These are phyloP conservation scores for Brassica rapa DNA, from an alignment of 345 rosid species.

Conservation along the genomic window DNA sequence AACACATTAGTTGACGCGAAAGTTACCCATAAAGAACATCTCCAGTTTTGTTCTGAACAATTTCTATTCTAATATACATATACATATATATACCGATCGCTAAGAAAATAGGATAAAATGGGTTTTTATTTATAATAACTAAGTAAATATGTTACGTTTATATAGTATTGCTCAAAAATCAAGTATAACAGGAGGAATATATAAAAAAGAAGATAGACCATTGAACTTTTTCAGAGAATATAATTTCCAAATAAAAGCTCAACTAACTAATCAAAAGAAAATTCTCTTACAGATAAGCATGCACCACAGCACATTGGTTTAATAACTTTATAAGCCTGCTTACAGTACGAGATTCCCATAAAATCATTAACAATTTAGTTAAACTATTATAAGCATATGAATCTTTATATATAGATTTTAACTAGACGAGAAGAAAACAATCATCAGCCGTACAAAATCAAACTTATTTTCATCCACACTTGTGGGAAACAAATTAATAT, in stretches of 20 bases:
- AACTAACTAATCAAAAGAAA: constrained; percentile 31
- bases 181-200: constrained; percentile 18
- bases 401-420: not conserved
- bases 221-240: constrained; percentile 33
- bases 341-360: constrained; percentile 33
- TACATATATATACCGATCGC: not conserved
- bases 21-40: not conserved
- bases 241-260: constrained; percentile 13
- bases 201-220: constrained; percentile 6
- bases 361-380: constrained; percentile 19
- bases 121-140: not conserved
- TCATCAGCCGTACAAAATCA: constrained; percentile 21
- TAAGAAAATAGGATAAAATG: not conserved
- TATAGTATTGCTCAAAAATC: not conserved
- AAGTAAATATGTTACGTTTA: constrained; percentile 7
- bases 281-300: constrained; percentile 41
- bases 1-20: not conserved
- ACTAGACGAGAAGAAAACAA: constrained; percentile 4
- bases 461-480: constrained; percentile 26
- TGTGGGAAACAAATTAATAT: constrained; percentile 3
- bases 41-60: not conserved
- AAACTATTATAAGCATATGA: constrained; percentile 19
- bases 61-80: not conserved
- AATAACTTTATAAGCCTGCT: constrained; percentile 28
- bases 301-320: constrained; percentile 28